Conservation (phyloP, 2,329 filamentous ascomycete species). For the Claviceps digitariae region DNA sequence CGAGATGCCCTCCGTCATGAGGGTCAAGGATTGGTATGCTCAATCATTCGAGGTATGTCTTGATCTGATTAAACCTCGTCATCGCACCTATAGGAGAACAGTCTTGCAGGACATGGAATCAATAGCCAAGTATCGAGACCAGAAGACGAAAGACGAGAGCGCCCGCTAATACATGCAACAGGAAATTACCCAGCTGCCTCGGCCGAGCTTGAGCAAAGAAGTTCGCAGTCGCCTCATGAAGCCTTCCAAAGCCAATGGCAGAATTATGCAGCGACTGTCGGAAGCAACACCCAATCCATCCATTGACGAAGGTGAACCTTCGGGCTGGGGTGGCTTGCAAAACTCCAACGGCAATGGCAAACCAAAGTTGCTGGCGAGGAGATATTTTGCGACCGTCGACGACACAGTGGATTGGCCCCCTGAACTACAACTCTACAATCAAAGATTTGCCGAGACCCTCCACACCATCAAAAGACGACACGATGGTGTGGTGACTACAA, state of each 20-base stretch:
- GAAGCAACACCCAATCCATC: slow-evolving; percentile 86
- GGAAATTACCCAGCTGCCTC: slow-evolving; percentile 83
- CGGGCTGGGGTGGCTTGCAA: slow-evolving; percentile 36
- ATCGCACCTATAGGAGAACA: not conserved
- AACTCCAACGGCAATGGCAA: slow-evolving; percentile 31
- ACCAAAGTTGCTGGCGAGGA: slow-evolving; percentile 35
- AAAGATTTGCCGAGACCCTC: slow-evolving; percentile 73
- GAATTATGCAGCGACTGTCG: slow-evolving; percentile 57
- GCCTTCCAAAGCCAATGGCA: slow-evolving; percentile 42
- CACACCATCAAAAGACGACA: slow-evolving; percentile 93
- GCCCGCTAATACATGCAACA: slow-evolving; percentile 21
- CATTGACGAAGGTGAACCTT: slow-evolving; percentile 70
- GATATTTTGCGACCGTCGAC: slow-evolving; percentile 85
- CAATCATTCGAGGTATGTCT: slow-evolving; percentile 87
- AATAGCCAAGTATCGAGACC: not conserved
- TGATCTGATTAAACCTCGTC: not conserved
- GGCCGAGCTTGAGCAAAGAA: slow-evolving; percentile 62
- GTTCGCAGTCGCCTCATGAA: slow-evolving; percentile 67
- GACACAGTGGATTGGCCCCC: slow-evolving; percentile 84
- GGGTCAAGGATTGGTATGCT: slow-evolving; percentile 96
- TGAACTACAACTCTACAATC: slow-evolving; percentile 88
- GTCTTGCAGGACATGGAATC: not conserved
- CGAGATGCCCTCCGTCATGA: slow-evolving; percentile 93
- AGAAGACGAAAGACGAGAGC: slow-evolving; percentile 1
- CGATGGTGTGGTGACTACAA: slow-evolving; percentile 93